These are phyloP conservation scores for Vaccinium corymbosum DNA, from an alignment of 148 eudicot genomes.

Conservation along the genomic window DNA sequence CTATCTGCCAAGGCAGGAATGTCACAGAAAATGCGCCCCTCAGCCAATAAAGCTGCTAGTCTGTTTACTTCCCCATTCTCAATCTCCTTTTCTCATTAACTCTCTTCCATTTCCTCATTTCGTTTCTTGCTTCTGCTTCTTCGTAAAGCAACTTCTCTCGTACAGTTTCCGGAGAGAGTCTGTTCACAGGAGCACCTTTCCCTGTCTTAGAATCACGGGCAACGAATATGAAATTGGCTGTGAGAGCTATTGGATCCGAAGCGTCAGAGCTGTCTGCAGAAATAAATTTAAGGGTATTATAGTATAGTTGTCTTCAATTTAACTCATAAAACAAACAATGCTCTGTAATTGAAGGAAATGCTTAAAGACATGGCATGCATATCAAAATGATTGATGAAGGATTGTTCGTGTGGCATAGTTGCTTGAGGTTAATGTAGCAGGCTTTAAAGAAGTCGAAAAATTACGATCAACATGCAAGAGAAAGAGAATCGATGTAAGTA, in stretches of 20 bases:
- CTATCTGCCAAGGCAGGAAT: slow-evolving; percentile 99
- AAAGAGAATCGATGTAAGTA: neutral
- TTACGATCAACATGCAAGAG: neutral
- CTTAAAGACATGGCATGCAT: neutral
- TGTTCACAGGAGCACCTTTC: slow-evolving; percentile 78
- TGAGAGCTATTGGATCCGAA: slow-evolving; percentile 59
- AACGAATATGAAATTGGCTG: slow-evolving; percentile 93
- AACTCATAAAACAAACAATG: neutral
- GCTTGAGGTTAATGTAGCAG: neutral
- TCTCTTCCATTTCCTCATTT: slow-evolving; percentile 54
- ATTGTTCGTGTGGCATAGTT: neutral
- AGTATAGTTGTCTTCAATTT: neutral
- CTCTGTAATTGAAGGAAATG: neutral
- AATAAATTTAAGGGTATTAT: neutral
- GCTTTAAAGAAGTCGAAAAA: neutral
- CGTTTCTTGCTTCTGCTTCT: slow-evolving; percentile 81
- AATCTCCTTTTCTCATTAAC: slow-evolving; percentile 35
- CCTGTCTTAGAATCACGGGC: slow-evolving; percentile 93
- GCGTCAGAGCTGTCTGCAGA: slow-evolving; percentile 36
- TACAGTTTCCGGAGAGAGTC: slow-evolving; percentile 79
- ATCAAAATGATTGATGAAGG: neutral
- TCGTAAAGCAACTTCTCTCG: slow-evolving; percentile 56
- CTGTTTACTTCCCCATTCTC: slow-evolving; percentile 43
- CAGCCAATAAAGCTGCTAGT: slow-evolving; percentile 55
- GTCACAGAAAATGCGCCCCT: slow-evolving; percentile 90